These are phyloP conservation scores for Cymodocea nodosa DNA, from an alignment of 116 monocot genomes.

Conservation along the genomic window DNA sequence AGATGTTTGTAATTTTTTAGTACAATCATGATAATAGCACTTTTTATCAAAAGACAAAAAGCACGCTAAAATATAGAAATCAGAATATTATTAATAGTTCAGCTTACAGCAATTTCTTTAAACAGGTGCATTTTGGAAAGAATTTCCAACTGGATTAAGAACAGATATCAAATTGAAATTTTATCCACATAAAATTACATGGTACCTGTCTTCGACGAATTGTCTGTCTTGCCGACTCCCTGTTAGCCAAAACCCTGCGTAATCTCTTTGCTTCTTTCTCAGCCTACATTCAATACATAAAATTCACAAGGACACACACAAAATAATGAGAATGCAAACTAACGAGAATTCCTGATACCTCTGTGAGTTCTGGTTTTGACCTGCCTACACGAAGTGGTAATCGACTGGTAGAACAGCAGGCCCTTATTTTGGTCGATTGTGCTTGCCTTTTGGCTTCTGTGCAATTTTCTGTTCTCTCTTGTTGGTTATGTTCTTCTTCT, in stretches of 20 bases:
- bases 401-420: slow-evolving; percentile 1
- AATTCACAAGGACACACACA: background rate
- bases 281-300: slow-evolving; percentile 25
- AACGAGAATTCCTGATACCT: slow-evolving; percentile 1
- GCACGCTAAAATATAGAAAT: no score
- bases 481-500: background rate
- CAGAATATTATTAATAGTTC: no score
- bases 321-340: background rate
- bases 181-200: no score
- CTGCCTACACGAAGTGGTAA: background rate
- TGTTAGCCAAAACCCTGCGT: slow-evolving; percentile 64
- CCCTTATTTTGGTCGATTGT: background rate
- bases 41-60: no score
- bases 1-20: no score
- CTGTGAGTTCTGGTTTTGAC: slow-evolving; percentile 1
- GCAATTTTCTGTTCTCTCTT: background rate
- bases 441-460: background rate
- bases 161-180: background rate
- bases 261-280: slow-evolving; percentile 72
- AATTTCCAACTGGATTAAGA: background rate
- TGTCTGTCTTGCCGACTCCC: slow-evolving; percentile 91
- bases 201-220: slow-evolving; percentile 68
- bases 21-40: no score
- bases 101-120: no score
- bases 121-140: background rate